Evolutionary conservation across 371 early-diverging fungal genomes (phyloP).

Genomic region (Rhizopus microsporus): DNA sequence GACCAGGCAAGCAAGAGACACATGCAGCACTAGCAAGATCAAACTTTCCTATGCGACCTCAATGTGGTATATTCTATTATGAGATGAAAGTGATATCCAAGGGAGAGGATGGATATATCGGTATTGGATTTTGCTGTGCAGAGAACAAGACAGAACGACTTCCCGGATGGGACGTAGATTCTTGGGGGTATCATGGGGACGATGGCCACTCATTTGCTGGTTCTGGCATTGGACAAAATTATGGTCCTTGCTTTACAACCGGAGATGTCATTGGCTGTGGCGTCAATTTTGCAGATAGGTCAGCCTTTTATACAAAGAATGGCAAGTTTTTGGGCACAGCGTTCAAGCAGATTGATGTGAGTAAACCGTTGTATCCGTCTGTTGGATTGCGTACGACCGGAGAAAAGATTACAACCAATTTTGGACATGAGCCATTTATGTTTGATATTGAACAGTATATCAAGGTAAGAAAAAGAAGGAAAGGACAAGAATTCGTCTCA

Average conservation of each 20-base stretch:
- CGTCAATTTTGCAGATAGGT: slow-evolving; percentile 76
- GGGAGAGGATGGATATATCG: slow-evolving; percentile 92
- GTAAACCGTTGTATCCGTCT: slow-evolving; percentile 68
- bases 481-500: background rate
- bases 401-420: slow-evolving; percentile 87
- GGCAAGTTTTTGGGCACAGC: slow-evolving; percentile 78
- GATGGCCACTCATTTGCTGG: slow-evolving; percentile 88
- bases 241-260: slow-evolving; percentile 90
- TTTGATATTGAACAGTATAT: slow-evolving; percentile 87
- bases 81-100: slow-evolving; percentile 85
- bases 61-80: slow-evolving; percentile 89
- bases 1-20: slow-evolving; percentile 75
- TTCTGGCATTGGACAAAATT: slow-evolving; percentile 78
- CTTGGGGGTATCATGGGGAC: slow-evolving; percentile 93
- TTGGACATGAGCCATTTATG: slow-evolving; percentile 83
- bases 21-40: slow-evolving; percentile 86
- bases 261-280: slow-evolving; percentile 94
- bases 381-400: slow-evolving; percentile 90
- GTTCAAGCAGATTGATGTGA: slow-evolving; percentile 39
- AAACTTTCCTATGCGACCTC: slow-evolving; percentile 84
- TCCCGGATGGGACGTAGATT: slow-evolving; percentile 81
- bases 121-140: slow-evolving; percentile 78
- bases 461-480: slow-evolving; percentile 36
- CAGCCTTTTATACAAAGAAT: slow-evolving; percentile 91
- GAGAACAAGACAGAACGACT: slow-evolving; percentile 61